Evolutionary conservation across 805 yeast species (phyloP).

Genomic region (Tetrapisispora nanseiensis): DNA sequence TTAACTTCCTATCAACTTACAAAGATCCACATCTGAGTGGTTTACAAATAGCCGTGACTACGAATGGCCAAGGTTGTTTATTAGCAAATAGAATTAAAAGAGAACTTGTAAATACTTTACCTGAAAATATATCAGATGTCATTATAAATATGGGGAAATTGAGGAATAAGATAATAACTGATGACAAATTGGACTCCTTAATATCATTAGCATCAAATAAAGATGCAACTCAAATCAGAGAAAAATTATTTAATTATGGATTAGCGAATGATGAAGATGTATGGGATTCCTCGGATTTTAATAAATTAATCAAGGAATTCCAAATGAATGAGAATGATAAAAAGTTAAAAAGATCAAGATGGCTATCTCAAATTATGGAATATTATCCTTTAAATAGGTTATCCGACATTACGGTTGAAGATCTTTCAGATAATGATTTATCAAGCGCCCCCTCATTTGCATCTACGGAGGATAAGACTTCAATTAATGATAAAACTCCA

Average conservation of each 20-base stretch:
- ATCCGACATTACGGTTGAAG: conserved; percentile 46
- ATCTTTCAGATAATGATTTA: conserved; percentile 8
- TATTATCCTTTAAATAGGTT: conserved; percentile 70
- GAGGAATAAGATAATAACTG: conserved; percentile 44
- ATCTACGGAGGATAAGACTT: neutral
- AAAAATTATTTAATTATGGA: conserved; percentile 1
- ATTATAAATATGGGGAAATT: conserved; percentile 62
- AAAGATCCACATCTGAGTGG: conserved; percentile 46
- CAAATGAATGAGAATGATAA: conserved; percentile 42
- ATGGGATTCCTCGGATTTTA: conserved; percentile 48
- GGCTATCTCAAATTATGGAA: conserved; percentile 85
- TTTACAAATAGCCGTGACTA: conserved; percentile 74
- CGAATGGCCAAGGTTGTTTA: conserved; percentile 84
- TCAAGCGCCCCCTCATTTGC: too few relatives aligned
- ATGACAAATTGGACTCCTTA: conserved; percentile 32
- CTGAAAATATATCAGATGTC: conserved; percentile 57
- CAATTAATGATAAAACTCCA: neutral
- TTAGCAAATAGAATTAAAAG: conserved; percentile 72
- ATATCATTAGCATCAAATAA: neutral
- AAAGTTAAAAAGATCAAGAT: conserved; percentile 56
- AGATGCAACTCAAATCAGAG: neutral
- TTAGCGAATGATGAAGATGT: conserved; percentile 52
- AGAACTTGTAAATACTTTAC: conserved; percentile 56
- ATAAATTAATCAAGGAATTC: conserved; percentile 52
- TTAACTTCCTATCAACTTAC: conserved; percentile 64